Evolutionary conservation across 2,329 filamentous ascomycete genomes (phyloP).

Genomic region (Aspergillus sp.): DNA sequence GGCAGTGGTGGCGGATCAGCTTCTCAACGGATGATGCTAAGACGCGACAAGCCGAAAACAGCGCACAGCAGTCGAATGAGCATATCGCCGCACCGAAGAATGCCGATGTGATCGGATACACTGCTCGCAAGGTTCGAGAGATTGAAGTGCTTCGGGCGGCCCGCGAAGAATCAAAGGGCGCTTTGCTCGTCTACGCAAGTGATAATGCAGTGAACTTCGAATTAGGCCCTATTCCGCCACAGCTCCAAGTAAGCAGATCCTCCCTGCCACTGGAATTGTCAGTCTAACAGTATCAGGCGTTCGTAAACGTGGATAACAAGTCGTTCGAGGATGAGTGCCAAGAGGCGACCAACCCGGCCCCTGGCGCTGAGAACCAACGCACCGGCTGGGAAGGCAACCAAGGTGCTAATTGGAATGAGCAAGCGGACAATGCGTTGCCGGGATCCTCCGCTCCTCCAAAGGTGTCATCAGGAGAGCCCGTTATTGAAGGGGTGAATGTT

Average conservation of each 20-base stretch:
- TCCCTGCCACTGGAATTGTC: not conserved
- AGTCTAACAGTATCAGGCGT: conserved; percentile 25
- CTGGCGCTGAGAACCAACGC: conserved; percentile 5
- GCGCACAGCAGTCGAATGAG: conserved; percentile 3
- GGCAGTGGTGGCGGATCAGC: conserved; percentile 50
- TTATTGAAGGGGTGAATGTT: conserved; percentile 22
- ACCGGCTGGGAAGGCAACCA: not conserved
- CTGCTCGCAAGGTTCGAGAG: conserved; percentile 36
- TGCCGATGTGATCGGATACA: conserved; percentile 31
- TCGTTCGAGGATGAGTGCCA: conserved; percentile 30
- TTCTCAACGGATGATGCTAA: conserved; percentile 38
- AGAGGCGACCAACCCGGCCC: conserved; percentile 13
- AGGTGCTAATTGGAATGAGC: not conserved
- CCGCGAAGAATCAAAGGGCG: conserved; percentile 42
- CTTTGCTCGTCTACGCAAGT: conserved; percentile 52
- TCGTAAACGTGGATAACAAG: conserved; percentile 43
- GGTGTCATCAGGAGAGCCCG: conserved; percentile 3
- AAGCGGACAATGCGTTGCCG: conserved; percentile 1
- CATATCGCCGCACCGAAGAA: conserved; percentile 14
- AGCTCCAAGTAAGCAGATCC: conserved; percentile 27
- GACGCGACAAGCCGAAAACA: conserved; percentile 20
- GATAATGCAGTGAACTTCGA: conserved; percentile 34
- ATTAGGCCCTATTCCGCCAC: conserved; percentile 21
- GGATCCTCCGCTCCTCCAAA: too few species aligned
- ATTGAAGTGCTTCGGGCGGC: conserved; percentile 48